Evolutionary conservation across 2,329 filamentous ascomycete genomes (phyloP).

Genomic region (Fusarium piperis): DNA sequence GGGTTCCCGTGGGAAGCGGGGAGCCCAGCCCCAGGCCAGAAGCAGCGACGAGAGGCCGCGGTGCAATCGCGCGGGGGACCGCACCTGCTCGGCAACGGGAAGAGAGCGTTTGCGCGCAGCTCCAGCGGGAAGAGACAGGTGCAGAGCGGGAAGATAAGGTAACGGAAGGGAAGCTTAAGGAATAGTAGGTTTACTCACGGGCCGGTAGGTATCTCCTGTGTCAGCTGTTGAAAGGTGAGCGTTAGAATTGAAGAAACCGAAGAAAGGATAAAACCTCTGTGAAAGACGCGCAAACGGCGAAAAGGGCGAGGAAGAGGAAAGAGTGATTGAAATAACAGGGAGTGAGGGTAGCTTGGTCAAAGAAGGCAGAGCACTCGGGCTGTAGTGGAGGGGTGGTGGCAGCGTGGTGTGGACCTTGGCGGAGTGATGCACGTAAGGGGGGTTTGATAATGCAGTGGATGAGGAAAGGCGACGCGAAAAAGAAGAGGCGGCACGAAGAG

Average conservation of each 20-base stretch:
- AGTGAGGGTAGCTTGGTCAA: slow-evolving; percentile 43
- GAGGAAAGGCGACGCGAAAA: slow-evolving; percentile 46
- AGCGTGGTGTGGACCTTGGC: slow-evolving; percentile 56
- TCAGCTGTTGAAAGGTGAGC: slow-evolving; percentile 63
- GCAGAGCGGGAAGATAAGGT: slow-evolving; percentile 3
- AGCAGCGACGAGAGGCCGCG: slow-evolving; percentile 20
- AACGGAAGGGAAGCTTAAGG: slow-evolving; percentile 13
- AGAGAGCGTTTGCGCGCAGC: slow-evolving; percentile 25
- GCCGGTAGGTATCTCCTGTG: slow-evolving; percentile 69
- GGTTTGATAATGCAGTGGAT: slow-evolving; percentile 49
- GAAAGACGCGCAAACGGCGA: slow-evolving; percentile 38
- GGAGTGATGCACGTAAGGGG: slow-evolving; percentile 58
- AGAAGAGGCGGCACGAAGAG: slow-evolving; percentile 41
- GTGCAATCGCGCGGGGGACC: slow-evolving; percentile 34
- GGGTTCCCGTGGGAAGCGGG: slow-evolving; percentile 29
- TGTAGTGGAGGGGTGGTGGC: slow-evolving; percentile 49
- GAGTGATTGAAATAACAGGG: slow-evolving; percentile 47
- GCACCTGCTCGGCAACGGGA: slow-evolving; percentile 25
- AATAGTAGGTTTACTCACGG: slow-evolving; percentile 56
- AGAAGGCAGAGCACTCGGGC: slow-evolving; percentile 33
- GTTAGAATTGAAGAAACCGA: slow-evolving; percentile 36
- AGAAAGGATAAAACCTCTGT: slow-evolving; percentile 38
- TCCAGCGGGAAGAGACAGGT: slow-evolving; percentile 8
- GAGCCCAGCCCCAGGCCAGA: slow-evolving; percentile 17
- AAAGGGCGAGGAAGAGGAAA: slow-evolving; percentile 40